Evolutionary conservation across 441 rosid genomes (phyloP), one percentile per base, ranked within the genome.

Genomic region (Erodium trifolium): DNA sequence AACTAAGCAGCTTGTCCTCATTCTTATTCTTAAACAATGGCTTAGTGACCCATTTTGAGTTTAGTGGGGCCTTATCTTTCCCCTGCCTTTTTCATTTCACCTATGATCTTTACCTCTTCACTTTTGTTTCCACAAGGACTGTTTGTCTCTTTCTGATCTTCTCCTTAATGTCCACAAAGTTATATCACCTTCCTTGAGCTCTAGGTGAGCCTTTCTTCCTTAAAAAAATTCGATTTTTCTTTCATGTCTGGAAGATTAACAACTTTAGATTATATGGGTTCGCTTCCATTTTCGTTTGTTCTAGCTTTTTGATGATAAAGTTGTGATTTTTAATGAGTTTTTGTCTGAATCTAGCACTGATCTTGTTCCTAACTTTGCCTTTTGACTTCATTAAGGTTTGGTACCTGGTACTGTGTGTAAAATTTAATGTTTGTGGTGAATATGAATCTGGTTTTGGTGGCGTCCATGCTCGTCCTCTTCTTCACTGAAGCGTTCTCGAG

Each of bases 361-460:
- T 34, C 37, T 34, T 34, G 37, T 34, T 34, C 5, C 37, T 31
- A 41, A 67, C 47, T 55, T 2, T 37, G 51, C 27, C 45, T 67
- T 69, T 29, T 34, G 60, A 66, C 66, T 2, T 47, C 64, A 19
- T 55, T 10, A 47, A 37, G 68, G 34, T 29, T 57, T 66, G 18
- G 65, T 67, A 45, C 51, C 7, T 43, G 13, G 39, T 35, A 35
- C 39, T 1, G 39, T 35, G 6, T 35, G 39, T 35, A 35, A 35
- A 35, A 3, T 35, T 35, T 35, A 37, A 7, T 35, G 51, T 75
- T 73, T 63, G 67, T 51, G 27, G 57, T 59, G 69, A 71, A 70
- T 70, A 93, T 90, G 97, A 86, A 76, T 70, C 68, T 79, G 81
- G 79, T 81, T 72, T 80, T 76, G 82, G 73, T 85, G 70, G 64